phyloP scores from a whole-genome alignment of 139 green algal genomes.

The Chlamydomonas incerta region DNA sequence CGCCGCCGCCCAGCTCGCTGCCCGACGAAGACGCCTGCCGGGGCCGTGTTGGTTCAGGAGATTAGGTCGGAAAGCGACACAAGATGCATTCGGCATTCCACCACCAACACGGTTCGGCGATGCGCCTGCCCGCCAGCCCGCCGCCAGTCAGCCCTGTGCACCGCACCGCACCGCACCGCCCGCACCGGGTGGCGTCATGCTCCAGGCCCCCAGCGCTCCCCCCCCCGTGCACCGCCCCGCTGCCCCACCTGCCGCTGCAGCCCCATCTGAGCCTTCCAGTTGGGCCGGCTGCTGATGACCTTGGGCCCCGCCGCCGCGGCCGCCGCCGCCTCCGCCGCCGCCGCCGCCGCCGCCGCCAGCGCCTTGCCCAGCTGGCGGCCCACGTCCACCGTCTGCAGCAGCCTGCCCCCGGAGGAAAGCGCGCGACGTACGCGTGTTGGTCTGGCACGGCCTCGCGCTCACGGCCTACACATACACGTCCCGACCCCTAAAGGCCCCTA shows the following conservation, averaged over 20 bases:
- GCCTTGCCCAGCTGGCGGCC: constrained; percentile 28
- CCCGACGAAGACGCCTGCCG: neutral
- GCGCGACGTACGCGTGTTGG: neutral
- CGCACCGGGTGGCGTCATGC: no score
- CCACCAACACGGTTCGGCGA: no score
- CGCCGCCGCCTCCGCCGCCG: constrained; percentile 13
- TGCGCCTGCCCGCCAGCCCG: no score
- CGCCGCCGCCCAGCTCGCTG: neutral
- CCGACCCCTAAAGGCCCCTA: no score
- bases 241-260: constrained; percentile 19
- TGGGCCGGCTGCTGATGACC: constrained; percentile 44
- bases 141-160: no score
- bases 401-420: neutral
- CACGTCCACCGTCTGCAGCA: constrained; percentile 40
- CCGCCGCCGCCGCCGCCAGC: constrained; percentile 13
- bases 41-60: no score
- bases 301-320: constrained; percentile 25
- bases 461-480: no score
- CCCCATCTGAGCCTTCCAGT: constrained; percentile 45
- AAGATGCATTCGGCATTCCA: no score
- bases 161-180: no score
- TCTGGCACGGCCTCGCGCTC: no score
- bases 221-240: neutral
- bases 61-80: no score
- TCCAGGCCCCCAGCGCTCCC: no score